Base-by-base conservation (phyloP, 2,329 filamentous ascomycete genomes). In the Byssoonygena ceratinophila region DNA sequence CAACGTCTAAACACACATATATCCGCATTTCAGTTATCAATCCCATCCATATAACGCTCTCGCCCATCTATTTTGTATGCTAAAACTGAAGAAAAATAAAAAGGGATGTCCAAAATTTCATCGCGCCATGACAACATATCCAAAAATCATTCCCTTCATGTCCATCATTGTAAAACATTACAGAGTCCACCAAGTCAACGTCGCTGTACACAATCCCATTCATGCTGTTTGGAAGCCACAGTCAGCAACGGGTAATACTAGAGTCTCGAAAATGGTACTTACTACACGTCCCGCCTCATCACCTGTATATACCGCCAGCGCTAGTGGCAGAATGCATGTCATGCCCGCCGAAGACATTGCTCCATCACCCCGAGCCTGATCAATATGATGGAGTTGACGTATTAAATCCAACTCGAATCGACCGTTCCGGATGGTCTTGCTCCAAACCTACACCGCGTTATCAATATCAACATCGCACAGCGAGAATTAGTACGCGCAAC, bases 201-300 rank as follows among this genome's bases (percentile, higher is more conserved):
- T 27, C 74, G 68, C 57, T 76, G 74, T 40, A 79, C 72, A 58
- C 76, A 79, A 59, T 76, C 74, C 76, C 76, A 79, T 64, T 79
- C 76, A 59, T 77, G 78, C 76, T 79, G 60, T 27, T 39, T 2
- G n/a, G 14, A 25, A 32, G 7, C 18, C 18, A n/a, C 25, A 22
- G 12, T 52, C 39, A 52, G 29, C n/a, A 53, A 49, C 20, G 3
- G 16, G 23, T 27, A 16, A 46, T 32, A 2, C 4, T 27, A 3
- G n/a, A 36, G 14, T 16, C 20, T 16, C 6, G 8, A 12, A 22
- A 23, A 22, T 16, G 27, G 27, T 27, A 80, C 83, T 79, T 65
- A 92, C 87, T 69, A 98, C 91, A 74, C 83, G 78, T 27, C 92
- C 92, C 58, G 89, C 85, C 58, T 97, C 92, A 71, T 97, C 92